Evolutionary conservation across 805 yeast genomes (phyloP).

Genomic region (Candida namnaoensis): DNA sequence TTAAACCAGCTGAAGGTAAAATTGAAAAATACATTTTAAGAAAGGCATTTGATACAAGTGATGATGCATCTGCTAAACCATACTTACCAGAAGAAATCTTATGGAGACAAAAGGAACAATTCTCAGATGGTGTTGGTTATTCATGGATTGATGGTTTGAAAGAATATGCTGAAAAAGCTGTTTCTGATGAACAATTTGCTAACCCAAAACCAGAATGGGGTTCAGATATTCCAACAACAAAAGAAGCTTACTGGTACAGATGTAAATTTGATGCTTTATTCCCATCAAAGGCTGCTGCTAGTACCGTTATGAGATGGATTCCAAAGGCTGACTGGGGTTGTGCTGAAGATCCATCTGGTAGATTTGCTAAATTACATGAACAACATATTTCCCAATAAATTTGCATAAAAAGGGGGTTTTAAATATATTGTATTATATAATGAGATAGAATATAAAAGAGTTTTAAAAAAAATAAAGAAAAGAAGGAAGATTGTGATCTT

Average conservation of each 20-base stretch:
- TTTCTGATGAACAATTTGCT: slow-evolving; percentile 85
- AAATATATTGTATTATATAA: no score
- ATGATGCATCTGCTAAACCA: slow-evolving; percentile 68
- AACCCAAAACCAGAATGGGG: slow-evolving; percentile 97
- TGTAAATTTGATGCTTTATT: slow-evolving; percentile 89
- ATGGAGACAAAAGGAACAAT: slow-evolving; percentile 99
- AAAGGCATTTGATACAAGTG: slow-evolving; percentile 93
- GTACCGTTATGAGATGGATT: slow-evolving; percentile 98
- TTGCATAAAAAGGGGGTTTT: no score
- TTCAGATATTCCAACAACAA: slow-evolving; percentile 85
- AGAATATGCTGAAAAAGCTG: slow-evolving; percentile 83
- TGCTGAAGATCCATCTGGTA: slow-evolving; percentile 97
- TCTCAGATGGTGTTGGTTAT: slow-evolving; percentile 99
- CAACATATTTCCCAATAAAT: no score
- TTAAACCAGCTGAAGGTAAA: slow-evolving; percentile 56
- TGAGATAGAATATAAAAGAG: no score
- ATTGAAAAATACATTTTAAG: slow-evolving; percentile 95
- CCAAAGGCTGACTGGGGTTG: slow-evolving; percentile 99
- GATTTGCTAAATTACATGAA: slow-evolving; percentile 89
- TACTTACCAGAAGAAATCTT: slow-evolving; percentile 94
- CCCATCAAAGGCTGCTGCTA: slow-evolving; percentile 87
- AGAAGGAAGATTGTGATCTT: no score
- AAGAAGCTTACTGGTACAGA: slow-evolving; percentile 99
- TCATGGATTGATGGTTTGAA: slow-evolving; percentile 98
- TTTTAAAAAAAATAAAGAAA: no score